Evolutionary conservation across 352 stramenopile species (phyloP).

Genomic region (Phytophthora idaei): DNA sequence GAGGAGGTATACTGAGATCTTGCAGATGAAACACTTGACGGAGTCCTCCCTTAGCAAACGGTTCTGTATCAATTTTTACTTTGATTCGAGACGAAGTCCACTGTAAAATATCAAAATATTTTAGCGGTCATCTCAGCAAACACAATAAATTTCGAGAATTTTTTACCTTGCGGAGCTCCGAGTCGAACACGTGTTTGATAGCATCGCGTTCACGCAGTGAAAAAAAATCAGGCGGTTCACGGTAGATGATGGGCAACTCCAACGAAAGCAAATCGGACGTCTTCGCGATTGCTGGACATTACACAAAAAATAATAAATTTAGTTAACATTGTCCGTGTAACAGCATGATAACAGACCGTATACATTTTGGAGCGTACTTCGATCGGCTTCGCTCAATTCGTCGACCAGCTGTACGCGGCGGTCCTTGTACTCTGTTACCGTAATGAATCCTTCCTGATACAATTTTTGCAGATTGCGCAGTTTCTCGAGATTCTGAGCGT

Average conservation of each 20-base stretch:
- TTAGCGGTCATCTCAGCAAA: neutral
- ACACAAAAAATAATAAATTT: slow-evolving; percentile 11
- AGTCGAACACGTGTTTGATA: slow-evolving; percentile 85
- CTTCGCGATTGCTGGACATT: slow-evolving; percentile 54
- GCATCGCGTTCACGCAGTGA: slow-evolving; percentile 65
- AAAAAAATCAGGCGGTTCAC: slow-evolving; percentile 67
- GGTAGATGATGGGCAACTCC: slow-evolving; percentile 63
- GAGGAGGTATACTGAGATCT: slow-evolving; percentile 51
- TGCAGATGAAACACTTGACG: slow-evolving; percentile 78
- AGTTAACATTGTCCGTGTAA: neutral
- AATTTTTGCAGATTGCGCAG: slow-evolving; percentile 73
- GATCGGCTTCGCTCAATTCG: slow-evolving; percentile 56
- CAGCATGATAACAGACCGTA: neutral
- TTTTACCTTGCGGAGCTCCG: slow-evolving; percentile 61
- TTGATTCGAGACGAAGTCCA: slow-evolving; percentile 75
- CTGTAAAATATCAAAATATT: slow-evolving; percentile 19
- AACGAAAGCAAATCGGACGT: slow-evolving; percentile 62
- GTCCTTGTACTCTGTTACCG: slow-evolving; percentile 80
- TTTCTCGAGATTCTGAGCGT: slow-evolving; percentile 62
- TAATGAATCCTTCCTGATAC: slow-evolving; percentile 84
- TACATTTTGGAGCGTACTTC: slow-evolving; percentile 47
- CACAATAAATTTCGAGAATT: neutral
- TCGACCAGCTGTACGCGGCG: slow-evolving; percentile 68
- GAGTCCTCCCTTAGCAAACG: slow-evolving; percentile 64
- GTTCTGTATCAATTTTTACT: slow-evolving; percentile 74